Conservation (phyloP, 164 flowering plant species). For the Stephania japonica region DNA sequence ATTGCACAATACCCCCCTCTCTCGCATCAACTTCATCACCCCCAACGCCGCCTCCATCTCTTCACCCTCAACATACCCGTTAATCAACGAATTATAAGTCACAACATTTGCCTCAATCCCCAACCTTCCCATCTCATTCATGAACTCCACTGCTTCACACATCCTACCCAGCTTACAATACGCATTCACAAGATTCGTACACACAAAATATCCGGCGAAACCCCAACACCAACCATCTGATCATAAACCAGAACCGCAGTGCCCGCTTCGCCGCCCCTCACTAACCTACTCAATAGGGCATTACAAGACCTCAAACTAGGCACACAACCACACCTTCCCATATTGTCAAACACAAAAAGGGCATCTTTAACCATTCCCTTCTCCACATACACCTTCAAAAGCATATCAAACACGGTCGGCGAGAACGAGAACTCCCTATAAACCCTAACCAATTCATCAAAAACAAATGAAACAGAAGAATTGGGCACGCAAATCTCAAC, state of each 20-base stretch:
- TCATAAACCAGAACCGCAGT: constrained; percentile 49
- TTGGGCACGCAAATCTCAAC: constrained; percentile 27
- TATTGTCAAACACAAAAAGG: constrained; percentile 77
- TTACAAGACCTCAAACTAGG: constrained; percentile 85
- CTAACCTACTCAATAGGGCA: constrained; percentile 62
- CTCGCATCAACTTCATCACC: constrained; percentile 49
- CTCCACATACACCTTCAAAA: constrained; percentile 60
- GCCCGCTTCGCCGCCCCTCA: constrained; percentile 32
- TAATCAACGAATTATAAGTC: constrained; percentile 65
- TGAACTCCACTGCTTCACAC: constrained; percentile 41
- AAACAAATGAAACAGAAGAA: constrained; percentile 28
- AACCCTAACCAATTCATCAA: constrained; percentile 52
- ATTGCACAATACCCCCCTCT: constrained; percentile 41
- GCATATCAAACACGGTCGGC: constrained; percentile 77
- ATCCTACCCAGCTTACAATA: constrained; percentile 60
- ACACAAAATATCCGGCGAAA: constrained; percentile 70
- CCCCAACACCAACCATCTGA: constrained; percentile 53
- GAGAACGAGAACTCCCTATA: constrained; percentile 62
- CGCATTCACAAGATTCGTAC: constrained; percentile 67
- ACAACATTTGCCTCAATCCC: constrained; percentile 65
- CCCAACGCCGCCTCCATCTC: constrained; percentile 48
- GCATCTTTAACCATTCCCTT: constrained; percentile 59
- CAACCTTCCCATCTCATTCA: constrained; percentile 50
- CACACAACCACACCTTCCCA: constrained; percentile 52
- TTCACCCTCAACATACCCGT: constrained; percentile 57